Base-by-base conservation (phyloP, 495 filamentous ascomycete genomes). In the Neurospora sp. region DNA sequence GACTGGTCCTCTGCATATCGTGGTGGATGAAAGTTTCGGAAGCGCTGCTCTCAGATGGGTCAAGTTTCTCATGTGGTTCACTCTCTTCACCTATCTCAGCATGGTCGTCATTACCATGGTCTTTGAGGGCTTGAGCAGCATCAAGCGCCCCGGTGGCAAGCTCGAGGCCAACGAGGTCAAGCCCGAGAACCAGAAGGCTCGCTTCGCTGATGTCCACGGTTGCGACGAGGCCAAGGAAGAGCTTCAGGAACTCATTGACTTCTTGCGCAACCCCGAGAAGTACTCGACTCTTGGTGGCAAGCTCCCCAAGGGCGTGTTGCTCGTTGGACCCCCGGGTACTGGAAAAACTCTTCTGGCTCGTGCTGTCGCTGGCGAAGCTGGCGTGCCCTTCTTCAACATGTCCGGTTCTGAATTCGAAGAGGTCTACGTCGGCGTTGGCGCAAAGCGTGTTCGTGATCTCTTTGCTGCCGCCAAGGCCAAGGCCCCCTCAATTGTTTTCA, bases 311-410 rank as follows among this genome's bases (percentile, higher is more conserved):
- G 96, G 96, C 86, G 93, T 98, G 76, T 86, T 99, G 59, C 88
- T 99, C 53, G 93, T 97, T 78, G 96, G 96, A 9, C 96, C 96
- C 77, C 96, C 96, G 40, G 96, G 96, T 82, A 99, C 96, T 70
- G 96, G 96, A 82, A 99, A 99, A 82, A 99, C 96, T n/a, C 87
- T 99, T 48, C 88, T 99, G 71, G 96, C 96, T 72, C 92, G 96
- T 75, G 96, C 96, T 12, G 96, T 99, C 70, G 96, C 96, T 71
- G 96, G 96, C 38, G 96, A 99, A 84, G 94, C 96, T 59, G 96
- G 96, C 72, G 96, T 98, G 27, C 96, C 96, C 1, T 98, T 98
- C 88, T 99, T 98, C 87, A 98, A 96, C 87, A 98, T 99, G 95
- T 98, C 96, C 76, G 96, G 96, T 38, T 94, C 92, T 72, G 96